phyloP scores from a whole-genome alignment of 2,329 filamentous ascomycete genomes.

The Cladosporium oxysporum region DNA sequence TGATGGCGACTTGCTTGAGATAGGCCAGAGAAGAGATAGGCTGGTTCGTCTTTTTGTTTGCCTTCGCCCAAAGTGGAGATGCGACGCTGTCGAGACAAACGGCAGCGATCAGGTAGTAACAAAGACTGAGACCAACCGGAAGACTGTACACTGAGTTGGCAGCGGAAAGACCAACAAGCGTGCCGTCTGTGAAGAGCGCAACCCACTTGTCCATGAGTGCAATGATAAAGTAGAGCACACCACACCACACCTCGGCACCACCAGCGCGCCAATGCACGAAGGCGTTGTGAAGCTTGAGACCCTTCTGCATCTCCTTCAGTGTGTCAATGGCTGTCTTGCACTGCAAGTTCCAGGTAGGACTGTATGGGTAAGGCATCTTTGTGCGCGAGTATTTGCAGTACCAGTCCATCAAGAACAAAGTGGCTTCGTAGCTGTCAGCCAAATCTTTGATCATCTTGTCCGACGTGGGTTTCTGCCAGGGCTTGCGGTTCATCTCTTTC shows the following conservation, averaged over 20 bases:
- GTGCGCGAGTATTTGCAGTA: constrained; percentile 51
- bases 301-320: constrained; percentile 56
- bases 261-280: constrained; percentile 62
- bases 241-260: constrained; percentile 56
- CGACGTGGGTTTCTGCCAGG: constrained; percentile 46
- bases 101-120: constrained; percentile 59
- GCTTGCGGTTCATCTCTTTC: constrained; percentile 45
- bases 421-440: constrained; percentile 54
- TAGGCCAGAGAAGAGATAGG: constrained; percentile 25
- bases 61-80: constrained; percentile 24
- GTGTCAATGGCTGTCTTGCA: constrained; percentile 56
- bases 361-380: constrained; percentile 55
- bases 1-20: constrained; percentile 48
- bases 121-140: constrained; percentile 57
- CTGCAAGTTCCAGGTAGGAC: constrained; percentile 60
- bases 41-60: constrained; percentile 27
- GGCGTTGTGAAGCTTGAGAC: constrained; percentile 57
- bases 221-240: constrained; percentile 56
- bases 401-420: constrained; percentile 57
- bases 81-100: constrained; percentile 57
- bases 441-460: constrained; percentile 54
- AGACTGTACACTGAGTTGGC: constrained; percentile 44
- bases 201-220: constrained; percentile 60
- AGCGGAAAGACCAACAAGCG: constrained; percentile 42
- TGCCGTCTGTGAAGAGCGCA: constrained; percentile 47